A percentile compares a stretch with the other conserved stretches of the same genome.
Evolutionary conservation across 192 early-diverging fungal species (phyloP).

Genomic region (Coemansia sp.): DNA sequence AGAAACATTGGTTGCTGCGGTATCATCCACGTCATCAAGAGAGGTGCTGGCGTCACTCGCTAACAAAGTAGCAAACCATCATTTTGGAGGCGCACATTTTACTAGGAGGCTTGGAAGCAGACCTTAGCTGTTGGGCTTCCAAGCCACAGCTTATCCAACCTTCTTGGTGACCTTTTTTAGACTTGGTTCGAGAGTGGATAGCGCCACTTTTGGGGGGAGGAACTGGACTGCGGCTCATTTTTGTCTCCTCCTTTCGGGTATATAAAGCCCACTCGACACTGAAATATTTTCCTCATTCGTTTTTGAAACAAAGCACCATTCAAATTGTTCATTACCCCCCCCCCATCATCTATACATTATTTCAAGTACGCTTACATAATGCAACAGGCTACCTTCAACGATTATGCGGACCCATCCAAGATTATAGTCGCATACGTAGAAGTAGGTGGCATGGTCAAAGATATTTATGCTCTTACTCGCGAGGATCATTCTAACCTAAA

Average conservation of each 20-base stretch:
- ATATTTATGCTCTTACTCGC: too few relatives aligned
- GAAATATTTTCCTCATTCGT: not conserved
- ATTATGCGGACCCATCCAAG: too few relatives aligned
- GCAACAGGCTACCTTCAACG: too few relatives aligned
- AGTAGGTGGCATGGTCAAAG: not conserved
- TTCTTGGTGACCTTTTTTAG: not conserved
- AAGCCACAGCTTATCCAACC: not conserved
- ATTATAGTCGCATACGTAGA: not conserved
- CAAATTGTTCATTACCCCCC: not conserved
- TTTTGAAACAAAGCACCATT: not conserved
- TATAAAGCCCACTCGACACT: not conserved
- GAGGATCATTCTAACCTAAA: too few relatives aligned
- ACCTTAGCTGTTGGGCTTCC: not conserved
- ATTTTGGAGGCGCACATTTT: not conserved
- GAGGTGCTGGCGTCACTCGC: not conserved
- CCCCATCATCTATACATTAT: not conserved
- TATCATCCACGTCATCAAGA: not conserved
- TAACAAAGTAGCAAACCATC: not conserved
- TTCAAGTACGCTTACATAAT: not conserved
- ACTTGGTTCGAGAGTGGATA: not conserved
- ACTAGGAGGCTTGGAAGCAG: not conserved
- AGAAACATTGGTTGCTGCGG: not conserved
- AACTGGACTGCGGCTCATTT: not conserved
- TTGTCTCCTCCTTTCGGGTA: not conserved
- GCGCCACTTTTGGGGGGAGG: not conserved